Evolutionary conservation across 73 alveolate genomes (phyloP).

Genomic region (Effrenium voratum): DNA sequence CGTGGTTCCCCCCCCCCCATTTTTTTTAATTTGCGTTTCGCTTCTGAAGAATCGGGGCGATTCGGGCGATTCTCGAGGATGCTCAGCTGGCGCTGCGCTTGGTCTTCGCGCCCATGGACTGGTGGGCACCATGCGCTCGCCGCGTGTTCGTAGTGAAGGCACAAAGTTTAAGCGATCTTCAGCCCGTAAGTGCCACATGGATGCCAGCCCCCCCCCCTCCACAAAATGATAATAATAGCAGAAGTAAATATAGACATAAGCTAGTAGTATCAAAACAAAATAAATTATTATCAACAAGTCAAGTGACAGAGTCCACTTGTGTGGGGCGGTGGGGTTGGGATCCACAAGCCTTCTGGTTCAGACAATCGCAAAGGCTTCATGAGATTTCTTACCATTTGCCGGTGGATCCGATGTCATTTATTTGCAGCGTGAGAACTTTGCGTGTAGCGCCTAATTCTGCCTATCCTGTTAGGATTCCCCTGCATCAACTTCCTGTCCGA

Average conservation of each 20-base stretch:
- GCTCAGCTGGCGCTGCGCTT: slow-evolving; percentile 21
- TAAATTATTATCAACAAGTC: too few species aligned
- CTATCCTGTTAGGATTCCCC: not conserved
- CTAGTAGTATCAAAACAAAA: not conserved
- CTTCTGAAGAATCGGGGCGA: too few species aligned
- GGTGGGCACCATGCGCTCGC: not conserved
- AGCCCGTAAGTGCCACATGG: not conserved
- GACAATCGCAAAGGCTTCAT: too few species aligned
- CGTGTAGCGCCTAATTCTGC: not conserved
- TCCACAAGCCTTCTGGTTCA: too few species aligned
- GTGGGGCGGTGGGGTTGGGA: too few species aligned
- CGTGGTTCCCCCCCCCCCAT: not conserved
- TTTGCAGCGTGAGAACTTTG: not conserved
- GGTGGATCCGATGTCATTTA: too few species aligned
- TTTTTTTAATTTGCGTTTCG: not conserved
- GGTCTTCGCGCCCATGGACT: slow-evolving; percentile 40
- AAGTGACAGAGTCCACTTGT: too few species aligned
- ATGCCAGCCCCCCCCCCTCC: not conserved
- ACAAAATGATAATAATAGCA: not conserved
- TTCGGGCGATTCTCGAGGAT: not conserved
- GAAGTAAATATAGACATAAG: too few species aligned
- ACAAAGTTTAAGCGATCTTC: not conserved
- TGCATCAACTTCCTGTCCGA: not conserved
- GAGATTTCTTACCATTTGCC: too few species aligned
- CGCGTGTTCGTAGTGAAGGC: not conserved